Conservation (phyloP, 495 filamentous ascomycete species). For the Aspergillus nidulans region DNA sequence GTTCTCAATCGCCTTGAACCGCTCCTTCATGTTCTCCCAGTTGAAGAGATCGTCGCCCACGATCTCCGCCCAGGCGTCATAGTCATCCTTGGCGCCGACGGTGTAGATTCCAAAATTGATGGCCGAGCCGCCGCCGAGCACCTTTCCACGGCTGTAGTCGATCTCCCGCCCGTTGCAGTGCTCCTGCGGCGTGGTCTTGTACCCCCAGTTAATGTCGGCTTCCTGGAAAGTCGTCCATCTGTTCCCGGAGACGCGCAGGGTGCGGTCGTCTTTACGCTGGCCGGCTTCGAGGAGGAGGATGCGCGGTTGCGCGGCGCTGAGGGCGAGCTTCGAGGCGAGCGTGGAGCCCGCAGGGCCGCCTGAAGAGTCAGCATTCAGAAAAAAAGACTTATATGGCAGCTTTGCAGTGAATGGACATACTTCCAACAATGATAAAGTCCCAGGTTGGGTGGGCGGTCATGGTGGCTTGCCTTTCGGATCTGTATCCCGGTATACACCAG, state of each 20-base stretch:
- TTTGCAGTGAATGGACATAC: not conserved
- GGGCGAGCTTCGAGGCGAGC: constrained; percentile 44
- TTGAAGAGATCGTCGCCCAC: constrained; percentile 41
- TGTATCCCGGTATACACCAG: no score
- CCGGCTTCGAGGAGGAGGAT: constrained; percentile 60
- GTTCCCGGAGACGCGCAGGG: constrained; percentile 47
- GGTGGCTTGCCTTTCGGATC: not conserved
- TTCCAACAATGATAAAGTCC: constrained; percentile 11
- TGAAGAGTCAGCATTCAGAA: constrained; percentile 20
- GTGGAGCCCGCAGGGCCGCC: constrained; percentile 54
- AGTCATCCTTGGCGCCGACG: constrained; percentile 56
- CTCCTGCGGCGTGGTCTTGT: constrained; percentile 54
- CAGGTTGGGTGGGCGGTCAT: not conserved
- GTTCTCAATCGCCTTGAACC: constrained; percentile 50
- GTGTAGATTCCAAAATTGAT: constrained; percentile 62
- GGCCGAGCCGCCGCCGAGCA: constrained; percentile 56
- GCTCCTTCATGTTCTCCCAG: constrained; percentile 45
- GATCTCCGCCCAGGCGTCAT: constrained; percentile 48
- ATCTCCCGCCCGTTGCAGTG: constrained; percentile 47
- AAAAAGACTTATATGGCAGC: not conserved
- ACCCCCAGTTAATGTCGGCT: constrained; percentile 52
- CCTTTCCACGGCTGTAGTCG: constrained; percentile 55
- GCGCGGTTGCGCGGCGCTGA: constrained; percentile 35
- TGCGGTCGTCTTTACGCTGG: constrained; percentile 40
- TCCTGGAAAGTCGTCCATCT: constrained; percentile 48